phyloP scores from a whole-genome alignment of 1,139 yeast species.

The Yamadazyma mexicana region DNA sequence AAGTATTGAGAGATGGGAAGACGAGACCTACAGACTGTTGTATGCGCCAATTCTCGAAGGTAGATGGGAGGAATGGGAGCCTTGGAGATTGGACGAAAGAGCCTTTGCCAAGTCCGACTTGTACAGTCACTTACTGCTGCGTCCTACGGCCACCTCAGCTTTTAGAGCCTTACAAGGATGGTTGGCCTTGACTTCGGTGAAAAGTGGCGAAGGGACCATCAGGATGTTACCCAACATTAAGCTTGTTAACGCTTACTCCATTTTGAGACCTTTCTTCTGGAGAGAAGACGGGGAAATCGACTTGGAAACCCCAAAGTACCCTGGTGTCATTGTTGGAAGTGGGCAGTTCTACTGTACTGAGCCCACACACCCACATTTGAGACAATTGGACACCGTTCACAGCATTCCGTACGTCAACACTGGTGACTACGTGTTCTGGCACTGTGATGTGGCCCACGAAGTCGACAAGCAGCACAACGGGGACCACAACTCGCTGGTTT shows the following conservation, averaged over 20 bases:
- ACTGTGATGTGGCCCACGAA: conserved; percentile 47
- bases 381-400: conserved; percentile 23
- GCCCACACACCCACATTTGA: conserved; percentile 28
- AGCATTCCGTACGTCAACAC: conserved; percentile 35
- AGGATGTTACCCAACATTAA: conserved; percentile 39
- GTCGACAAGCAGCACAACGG: conserved; percentile 46
- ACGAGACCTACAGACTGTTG: conserved; percentile 31
- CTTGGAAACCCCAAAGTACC: conserved; percentile 22
- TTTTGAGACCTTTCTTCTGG: conserved; percentile 48
- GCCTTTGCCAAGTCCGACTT: conserved; percentile 34
- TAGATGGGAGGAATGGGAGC: conserved; percentile 48
- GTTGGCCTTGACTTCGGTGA: conserved; percentile 36
- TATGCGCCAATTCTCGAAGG: conserved; percentile 44
- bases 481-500: conserved; percentile 36
- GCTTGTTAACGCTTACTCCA: conserved; percentile 38
- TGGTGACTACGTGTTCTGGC: conserved; percentile 53
- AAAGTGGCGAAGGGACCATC: conserved; percentile 47
- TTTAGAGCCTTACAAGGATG: conserved; percentile 52
- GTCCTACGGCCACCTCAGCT: conserved; percentile 35
- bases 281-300: conserved; percentile 28
- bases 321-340: conserved; percentile 22
- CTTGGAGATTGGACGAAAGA: conserved; percentile 40
- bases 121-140: conserved; percentile 24
- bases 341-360: conserved; percentile 21
- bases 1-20: conserved; percentile 41